Evolutionary conservation across 2,329 filamentous ascomycete species (phyloP).

Genomic region (Fusarium poae): DNA sequence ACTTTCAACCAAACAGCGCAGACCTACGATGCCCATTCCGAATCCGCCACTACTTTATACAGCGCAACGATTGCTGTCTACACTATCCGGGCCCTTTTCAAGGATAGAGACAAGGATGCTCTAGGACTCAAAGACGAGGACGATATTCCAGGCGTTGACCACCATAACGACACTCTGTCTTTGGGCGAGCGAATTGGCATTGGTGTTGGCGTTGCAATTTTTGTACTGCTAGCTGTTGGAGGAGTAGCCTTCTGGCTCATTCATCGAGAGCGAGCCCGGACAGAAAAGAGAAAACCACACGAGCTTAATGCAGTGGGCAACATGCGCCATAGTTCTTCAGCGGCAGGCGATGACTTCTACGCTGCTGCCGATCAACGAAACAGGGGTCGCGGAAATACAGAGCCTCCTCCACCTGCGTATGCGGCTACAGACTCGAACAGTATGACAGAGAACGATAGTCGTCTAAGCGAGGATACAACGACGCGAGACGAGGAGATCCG

Average conservation of each 20-base stretch:
- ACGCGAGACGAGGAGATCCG: slow-evolving; percentile 51
- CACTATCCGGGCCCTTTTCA: slow-evolving; percentile 56
- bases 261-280: slow-evolving; percentile 41
- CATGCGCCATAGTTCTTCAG: slow-evolving; percentile 25
- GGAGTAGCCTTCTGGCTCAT: slow-evolving; percentile 46
- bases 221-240: slow-evolving; percentile 50
- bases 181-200: slow-evolving; percentile 54
- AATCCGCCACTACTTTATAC: slow-evolving; percentile 55
- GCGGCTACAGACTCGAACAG: slow-evolving; percentile 47
- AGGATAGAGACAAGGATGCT: slow-evolving; percentile 52
- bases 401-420: slow-evolving; percentile 53
- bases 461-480: slow-evolving; percentile 39
- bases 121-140: slow-evolving; percentile 54
- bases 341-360: slow-evolving; percentile 34
- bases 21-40: slow-evolving; percentile 53
- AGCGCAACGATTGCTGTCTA: slow-evolving; percentile 56
- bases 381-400: slow-evolving; percentile 29
- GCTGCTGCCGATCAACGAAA: slow-evolving; percentile 30
- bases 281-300: slow-evolving; percentile 39
- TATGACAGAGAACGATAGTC: slow-evolving; percentile 41
- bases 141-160: slow-evolving; percentile 45
- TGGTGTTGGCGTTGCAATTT: slow-evolving; percentile 51
- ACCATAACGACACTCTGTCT: slow-evolving; percentile 42
- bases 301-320: slow-evolving; percentile 46
- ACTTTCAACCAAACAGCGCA: slow-evolving; percentile 54